Percentiles rank a stretch among this genome's conserved stretches.
Conservation (phyloP, 1,139 yeast genomes). For the Zygosaccharomyces sapae region DNA sequence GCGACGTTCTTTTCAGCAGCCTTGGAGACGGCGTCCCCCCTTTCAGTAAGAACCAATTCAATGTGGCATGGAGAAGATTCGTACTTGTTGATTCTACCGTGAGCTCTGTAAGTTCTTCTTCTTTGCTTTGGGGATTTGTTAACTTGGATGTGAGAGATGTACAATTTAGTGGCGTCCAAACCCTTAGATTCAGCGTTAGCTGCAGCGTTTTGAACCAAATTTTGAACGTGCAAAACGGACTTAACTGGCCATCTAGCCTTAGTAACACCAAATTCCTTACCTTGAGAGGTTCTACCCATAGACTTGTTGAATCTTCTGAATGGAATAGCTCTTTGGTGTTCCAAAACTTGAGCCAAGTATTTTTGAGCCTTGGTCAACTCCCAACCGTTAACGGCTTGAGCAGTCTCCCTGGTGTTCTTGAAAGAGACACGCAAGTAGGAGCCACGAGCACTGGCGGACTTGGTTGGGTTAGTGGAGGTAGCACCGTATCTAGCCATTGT, state of each 20-base stretch:
- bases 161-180: slow-evolving; percentile 89
- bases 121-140: slow-evolving; percentile 99
- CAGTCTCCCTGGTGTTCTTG: slow-evolving; percentile 99
- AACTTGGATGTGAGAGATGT: slow-evolving; percentile 97
- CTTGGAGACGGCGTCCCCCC: slow-evolving; percentile 90
- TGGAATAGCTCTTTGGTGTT: slow-evolving; percentile 99
- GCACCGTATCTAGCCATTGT: slow-evolving; percentile 95
- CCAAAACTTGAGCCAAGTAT: slow-evolving; percentile 94
- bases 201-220: slow-evolving; percentile 94
- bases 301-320: slow-evolving; percentile 97
- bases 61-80: slow-evolving; percentile 98
- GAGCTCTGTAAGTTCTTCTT: slow-evolving; percentile 99
- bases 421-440: slow-evolving; percentile 98
- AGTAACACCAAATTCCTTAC: slow-evolving; percentile 99
- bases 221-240: slow-evolving; percentile 93
- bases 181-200: slow-evolving; percentile 99
- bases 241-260: slow-evolving; percentile 99
- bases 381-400: slow-evolving; percentile 98
- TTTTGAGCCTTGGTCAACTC: slow-evolving; percentile 91
- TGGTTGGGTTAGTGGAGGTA: slow-evolving; percentile 98
- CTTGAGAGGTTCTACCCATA: slow-evolving; percentile 99
- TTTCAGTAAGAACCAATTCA: slow-evolving; percentile 95
- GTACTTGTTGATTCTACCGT: slow-evolving; percentile 99
- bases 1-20: slow-evolving; percentile 80
- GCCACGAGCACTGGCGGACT: slow-evolving; percentile 99